These are phyloP conservation scores for Fusarium sp. DNA, from an alignment of 2,329 filamentous ascomycete genomes.

Conservation along the genomic window DNA sequence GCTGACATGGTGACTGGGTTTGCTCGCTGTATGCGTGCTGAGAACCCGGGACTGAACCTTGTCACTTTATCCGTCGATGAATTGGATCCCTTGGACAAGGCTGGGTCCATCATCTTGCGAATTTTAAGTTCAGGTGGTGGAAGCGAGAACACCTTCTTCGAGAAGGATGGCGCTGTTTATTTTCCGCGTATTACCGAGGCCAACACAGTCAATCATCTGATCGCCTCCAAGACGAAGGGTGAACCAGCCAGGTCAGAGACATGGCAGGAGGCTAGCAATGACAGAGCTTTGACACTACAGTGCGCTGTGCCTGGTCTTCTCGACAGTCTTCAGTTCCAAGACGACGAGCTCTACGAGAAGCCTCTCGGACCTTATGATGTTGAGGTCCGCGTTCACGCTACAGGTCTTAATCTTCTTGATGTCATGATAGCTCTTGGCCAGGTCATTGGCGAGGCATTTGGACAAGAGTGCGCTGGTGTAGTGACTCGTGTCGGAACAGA, in stretches of 20 bases:
- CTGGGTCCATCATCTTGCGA: background rate
- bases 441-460: constrained; percentile 1
- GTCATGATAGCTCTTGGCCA: constrained; percentile 12
- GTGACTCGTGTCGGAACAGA: constrained; percentile 1
- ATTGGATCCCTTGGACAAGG: background rate
- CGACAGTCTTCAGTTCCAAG: constrained; percentile 7
- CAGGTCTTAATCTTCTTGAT: constrained; percentile 4
- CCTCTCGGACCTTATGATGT: constrained; percentile 7
- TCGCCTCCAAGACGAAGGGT: constrained; percentile 1
- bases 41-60: background rate
- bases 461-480: constrained; percentile 6
- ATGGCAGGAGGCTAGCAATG: constrained; percentile 1
- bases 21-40: constrained; percentile 9
- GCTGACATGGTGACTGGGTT: constrained; percentile 9
- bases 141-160: constrained; percentile 1
- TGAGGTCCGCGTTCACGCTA: background rate
- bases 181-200: constrained; percentile 8
- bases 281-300: background rate
- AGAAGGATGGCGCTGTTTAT: constrained; percentile 1
- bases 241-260: background rate
- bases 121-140: background rate
- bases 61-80: background rate
- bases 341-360: constrained; percentile 9
- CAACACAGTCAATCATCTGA: constrained; percentile 4
- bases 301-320: constrained; percentile 11